Conservation (phyloP, 2,329 filamentous ascomycete genomes). For the Diplodia mutila region DNA sequence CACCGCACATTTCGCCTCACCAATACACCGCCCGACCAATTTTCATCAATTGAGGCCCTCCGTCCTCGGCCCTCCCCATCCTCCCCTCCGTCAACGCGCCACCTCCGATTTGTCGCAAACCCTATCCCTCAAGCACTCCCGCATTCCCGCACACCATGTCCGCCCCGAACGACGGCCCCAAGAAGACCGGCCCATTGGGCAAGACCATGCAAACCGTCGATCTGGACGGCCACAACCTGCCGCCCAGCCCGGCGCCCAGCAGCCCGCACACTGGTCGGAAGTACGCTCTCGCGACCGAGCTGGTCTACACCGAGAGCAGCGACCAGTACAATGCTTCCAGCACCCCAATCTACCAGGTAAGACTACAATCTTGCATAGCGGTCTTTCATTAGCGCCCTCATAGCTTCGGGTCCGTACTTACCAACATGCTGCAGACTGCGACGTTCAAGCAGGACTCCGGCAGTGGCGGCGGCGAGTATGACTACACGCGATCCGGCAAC, state of each 20-base stretch:
- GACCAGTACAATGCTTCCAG: conserved; percentile 98
- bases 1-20: conserved; percentile 1
- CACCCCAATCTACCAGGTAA: conserved; percentile 89
- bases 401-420: background rate
- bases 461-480: conserved; percentile 85
- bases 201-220: conserved; percentile 47
- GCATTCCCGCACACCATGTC: conserved; percentile 12
- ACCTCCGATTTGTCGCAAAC: background rate
- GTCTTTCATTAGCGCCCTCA: background rate
- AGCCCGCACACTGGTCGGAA: conserved; percentile 83
- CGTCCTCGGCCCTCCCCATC: background rate
- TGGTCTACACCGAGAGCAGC: conserved; percentile 93
- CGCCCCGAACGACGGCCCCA: conserved; percentile 17
- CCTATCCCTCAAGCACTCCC: background rate
- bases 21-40: background rate
- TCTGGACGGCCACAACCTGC: conserved; percentile 45
- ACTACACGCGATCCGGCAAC: conserved; percentile 97
- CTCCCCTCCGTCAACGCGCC: background rate
- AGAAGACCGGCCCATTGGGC: conserved; percentile 33
- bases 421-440: conserved; percentile 63
- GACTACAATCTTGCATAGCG: background rate
- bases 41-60: conserved; percentile 8
- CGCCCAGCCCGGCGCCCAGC: conserved; percentile 81
- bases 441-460: conserved; percentile 95
- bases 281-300: conserved; percentile 92